These are phyloP conservation scores for Picocystis salinarum DNA, from an alignment of 139 green algal genomes.

Conservation along the genomic window DNA sequence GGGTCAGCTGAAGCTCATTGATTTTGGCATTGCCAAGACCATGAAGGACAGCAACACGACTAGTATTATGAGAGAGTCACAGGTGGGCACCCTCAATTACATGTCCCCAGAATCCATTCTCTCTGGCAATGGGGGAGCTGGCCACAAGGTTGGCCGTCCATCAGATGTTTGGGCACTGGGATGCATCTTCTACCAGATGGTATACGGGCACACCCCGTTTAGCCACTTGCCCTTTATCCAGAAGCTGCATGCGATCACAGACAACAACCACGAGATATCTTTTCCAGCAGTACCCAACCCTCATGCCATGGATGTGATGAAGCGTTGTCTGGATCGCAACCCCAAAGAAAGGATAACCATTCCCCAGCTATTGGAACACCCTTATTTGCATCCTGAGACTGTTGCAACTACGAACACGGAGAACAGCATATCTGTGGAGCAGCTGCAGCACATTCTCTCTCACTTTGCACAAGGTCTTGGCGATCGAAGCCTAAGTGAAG, in stretches of 20 bases:
- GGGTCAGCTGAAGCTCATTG: slow-evolving; percentile 91
- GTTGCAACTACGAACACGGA: slow-evolving; percentile 1
- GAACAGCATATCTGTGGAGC: neutral
- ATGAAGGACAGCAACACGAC: slow-evolving; percentile 74
- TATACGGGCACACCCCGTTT: slow-evolving; percentile 68
- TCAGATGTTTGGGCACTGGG: slow-evolving; percentile 87
- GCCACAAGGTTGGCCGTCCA: slow-evolving; percentile 42
- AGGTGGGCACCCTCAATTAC: slow-evolving; percentile 95
- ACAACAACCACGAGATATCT: slow-evolving; percentile 34
- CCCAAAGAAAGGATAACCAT: slow-evolving; percentile 60
- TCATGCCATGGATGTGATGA: slow-evolving; percentile 42
- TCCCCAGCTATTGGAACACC: slow-evolving; percentile 65
- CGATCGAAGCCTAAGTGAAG: too few species aligned
- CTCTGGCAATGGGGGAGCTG: slow-evolving; percentile 37
- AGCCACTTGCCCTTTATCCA: slow-evolving; percentile 61
- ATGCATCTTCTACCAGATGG: slow-evolving; percentile 97
- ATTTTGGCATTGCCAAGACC: slow-evolving; percentile 93
- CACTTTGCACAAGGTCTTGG: too few species aligned
- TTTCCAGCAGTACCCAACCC: slow-evolving; percentile 42
- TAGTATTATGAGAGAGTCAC: slow-evolving; percentile 61
- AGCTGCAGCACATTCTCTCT: too few species aligned
- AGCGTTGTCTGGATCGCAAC: slow-evolving; percentile 65
- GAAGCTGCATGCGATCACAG: slow-evolving; percentile 86
- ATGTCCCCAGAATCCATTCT: slow-evolving; percentile 92
- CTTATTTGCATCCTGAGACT: slow-evolving; percentile 51